phyloP scores from a whole-genome alignment of 768 basidiomycete genomes.

The Amylocystis lapponica region DNA sequence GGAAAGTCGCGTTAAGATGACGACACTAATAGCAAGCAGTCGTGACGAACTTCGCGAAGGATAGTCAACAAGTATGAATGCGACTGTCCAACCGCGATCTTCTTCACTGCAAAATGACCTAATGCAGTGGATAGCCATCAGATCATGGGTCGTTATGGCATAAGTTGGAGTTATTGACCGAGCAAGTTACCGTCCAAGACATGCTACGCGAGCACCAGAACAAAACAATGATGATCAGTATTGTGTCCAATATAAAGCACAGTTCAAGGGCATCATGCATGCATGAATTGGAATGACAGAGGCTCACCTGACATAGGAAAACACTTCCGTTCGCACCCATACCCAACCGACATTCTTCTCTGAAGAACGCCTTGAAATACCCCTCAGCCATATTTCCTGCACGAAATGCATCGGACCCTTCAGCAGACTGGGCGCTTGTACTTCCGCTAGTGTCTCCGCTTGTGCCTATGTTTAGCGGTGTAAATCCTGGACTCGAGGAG shows the following conservation, averaged over 20 bases:
- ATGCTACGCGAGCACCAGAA: slow-evolving; percentile 64
- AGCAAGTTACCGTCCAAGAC: slow-evolving; percentile 83
- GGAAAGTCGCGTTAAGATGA: background rate
- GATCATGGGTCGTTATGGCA: background rate
- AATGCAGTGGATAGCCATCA: slow-evolving; percentile 2
- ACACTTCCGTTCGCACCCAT: slow-evolving; percentile 96
- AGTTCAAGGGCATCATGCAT: background rate
- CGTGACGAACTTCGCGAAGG: slow-evolving; percentile 75
- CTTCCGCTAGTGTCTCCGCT: background rate
- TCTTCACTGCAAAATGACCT: slow-evolving; percentile 93
- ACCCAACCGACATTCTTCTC: slow-evolving; percentile 81
- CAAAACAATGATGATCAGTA: background rate
- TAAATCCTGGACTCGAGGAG: no score
- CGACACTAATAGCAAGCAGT: slow-evolving; percentile 11
- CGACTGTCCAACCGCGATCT: slow-evolving; percentile 91
- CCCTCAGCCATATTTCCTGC: slow-evolving; percentile 82
- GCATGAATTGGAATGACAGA: background rate
- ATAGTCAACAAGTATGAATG: slow-evolving; percentile 81
- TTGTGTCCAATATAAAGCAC: no score
- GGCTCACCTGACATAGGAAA: slow-evolving; percentile 78
- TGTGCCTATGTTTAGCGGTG: no score
- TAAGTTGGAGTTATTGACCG: slow-evolving; percentile 36
- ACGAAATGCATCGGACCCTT: slow-evolving; percentile 44
- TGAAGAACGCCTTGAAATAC: slow-evolving; percentile 90
- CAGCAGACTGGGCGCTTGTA: background rate